Evolutionary conservation across 2,329 filamentous ascomycete species (phyloP), one percentile per base, ranked within the genome.

Genomic region (Cladophialophora carrionii): DNA sequence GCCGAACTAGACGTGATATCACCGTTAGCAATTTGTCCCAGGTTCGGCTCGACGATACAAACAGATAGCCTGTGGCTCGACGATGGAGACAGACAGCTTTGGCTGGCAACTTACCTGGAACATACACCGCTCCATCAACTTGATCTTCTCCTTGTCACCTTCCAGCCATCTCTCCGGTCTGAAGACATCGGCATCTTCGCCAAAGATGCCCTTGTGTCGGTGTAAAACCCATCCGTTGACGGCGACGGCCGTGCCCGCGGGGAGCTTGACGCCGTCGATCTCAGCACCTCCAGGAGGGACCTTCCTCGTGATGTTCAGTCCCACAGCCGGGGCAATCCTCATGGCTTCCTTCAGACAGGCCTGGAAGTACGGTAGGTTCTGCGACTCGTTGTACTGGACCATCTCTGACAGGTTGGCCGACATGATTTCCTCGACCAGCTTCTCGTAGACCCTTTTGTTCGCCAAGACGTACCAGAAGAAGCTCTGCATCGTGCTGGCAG

Each of bases 401-500:
- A 69, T 67, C 17, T 68, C 63, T 6, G 68, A 70, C 31, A 71
- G 55, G 63, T 69, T 54, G 12, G 67, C 67, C 2, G 64, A 37
- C 57, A 64, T 20, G 57, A 80, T 78, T 49, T 82, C 82, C 1
- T 71, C 54, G 10, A 78, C 74, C 24, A 87, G 78, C 71, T 85
- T 84, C 20, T 66, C 59, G 73, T 84, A 81, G 10, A 84, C 77
- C 0, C 70, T 73, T 1, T 76, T 75, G 24, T 80, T 78, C 43
- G 81, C 78, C 9, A 85, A 76, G 0, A 82, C 76, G 49, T 80
- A 79, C 76, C 80, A 82, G 76, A 83, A 84, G 73, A 85, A 83
- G 62, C 82, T 84, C 68, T 85, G 82, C 83, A 85, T 85, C 0
- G 83, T 84, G 7, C 82, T 84, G 10, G 85, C 85, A 0, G 85